Percentiles rank a stretch among this genome's conserved stretches.
These are phyloP conservation scores for Beauveria brongniartii DNA, from an alignment of 2,329 filamentous ascomycete genomes.

Conservation along the genomic window DNA sequence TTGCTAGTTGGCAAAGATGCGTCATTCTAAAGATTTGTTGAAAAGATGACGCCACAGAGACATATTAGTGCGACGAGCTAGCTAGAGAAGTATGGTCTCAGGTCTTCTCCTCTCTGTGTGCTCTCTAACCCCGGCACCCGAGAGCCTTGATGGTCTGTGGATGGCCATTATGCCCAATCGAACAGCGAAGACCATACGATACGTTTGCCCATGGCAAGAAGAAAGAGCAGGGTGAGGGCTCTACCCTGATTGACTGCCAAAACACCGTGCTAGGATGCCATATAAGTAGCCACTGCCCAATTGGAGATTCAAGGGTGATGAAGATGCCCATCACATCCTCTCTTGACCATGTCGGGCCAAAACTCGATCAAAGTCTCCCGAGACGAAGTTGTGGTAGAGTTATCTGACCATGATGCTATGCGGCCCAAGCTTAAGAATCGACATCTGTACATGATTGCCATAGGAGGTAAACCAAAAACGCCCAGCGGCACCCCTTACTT, in stretches of 20 bases:
- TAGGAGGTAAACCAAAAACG: slow-evolving; percentile 1
- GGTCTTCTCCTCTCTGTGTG: neutral
- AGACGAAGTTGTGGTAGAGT: neutral
- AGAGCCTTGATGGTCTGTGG: neutral
- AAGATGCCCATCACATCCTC: too few species aligned
- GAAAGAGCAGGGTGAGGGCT: too few species aligned
- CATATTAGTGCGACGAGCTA: too few species aligned
- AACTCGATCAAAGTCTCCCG: neutral
- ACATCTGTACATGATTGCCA: slow-evolving; percentile 10
- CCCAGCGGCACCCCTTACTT: too few species aligned
- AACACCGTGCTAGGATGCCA: too few species aligned
- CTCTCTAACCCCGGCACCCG: too few species aligned
- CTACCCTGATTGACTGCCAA: too few species aligned
- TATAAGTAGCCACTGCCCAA: neutral
- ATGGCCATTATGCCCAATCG: neutral
- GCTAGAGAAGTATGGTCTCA: too few species aligned
- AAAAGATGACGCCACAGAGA: too few species aligned
- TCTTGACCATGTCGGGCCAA: neutral
- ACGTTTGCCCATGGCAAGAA: neutral
- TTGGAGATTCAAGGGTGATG: neutral
- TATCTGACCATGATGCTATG: neutral
- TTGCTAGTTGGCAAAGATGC: too few species aligned
- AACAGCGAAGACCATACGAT: neutral
- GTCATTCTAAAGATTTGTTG: too few species aligned
- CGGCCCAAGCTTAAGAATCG: neutral